These are phyloP conservation scores for Monosporascus sp. DNA, from an alignment of 2,329 filamentous ascomycete species.

Conservation along the genomic window DNA sequence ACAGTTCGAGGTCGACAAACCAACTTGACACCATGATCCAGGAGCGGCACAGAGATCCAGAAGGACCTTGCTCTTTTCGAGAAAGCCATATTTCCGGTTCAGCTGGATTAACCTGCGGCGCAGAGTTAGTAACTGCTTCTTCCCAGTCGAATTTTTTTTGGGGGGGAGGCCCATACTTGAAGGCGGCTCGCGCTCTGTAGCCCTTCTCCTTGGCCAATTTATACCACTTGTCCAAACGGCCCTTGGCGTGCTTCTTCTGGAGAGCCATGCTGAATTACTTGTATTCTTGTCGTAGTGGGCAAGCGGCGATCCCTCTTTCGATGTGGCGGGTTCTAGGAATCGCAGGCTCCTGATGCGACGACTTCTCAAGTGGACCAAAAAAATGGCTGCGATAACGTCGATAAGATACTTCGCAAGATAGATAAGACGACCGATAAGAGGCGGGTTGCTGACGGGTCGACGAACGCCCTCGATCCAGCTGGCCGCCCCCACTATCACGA, in stretches of 20 bases:
- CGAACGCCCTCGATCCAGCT: no score
- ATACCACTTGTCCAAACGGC: constrained; percentile 98
- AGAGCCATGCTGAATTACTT: constrained; percentile 65
- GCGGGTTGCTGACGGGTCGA: neutral
- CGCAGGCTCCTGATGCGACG: neutral
- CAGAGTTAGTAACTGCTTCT: neutral
- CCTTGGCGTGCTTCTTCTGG: constrained; percentile 98
- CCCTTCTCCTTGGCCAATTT: constrained; percentile 98
- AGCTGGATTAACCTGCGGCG: constrained; percentile 68
- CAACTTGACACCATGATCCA: constrained; percentile 37
- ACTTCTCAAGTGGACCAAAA: neutral
- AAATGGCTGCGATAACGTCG: neutral
- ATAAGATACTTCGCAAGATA: neutral
- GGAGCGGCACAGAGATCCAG: constrained; percentile 97
- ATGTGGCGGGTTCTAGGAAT: neutral
- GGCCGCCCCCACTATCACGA: neutral
- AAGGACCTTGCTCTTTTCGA: constrained; percentile 93
- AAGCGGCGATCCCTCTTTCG: constrained; percentile 1
- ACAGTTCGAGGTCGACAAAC: neutral
- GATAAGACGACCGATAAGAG: neutral
- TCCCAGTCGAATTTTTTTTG: neutral
- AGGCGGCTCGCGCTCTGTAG: constrained; percentile 89
- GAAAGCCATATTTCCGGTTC: constrained; percentile 98
- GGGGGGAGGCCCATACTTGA: constrained; percentile 57
- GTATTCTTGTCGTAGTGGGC: neutral